Base-by-base conservation (phyloP, 2,329 filamentous ascomycete genomes). In the Lachnellula hyalina region DNA sequence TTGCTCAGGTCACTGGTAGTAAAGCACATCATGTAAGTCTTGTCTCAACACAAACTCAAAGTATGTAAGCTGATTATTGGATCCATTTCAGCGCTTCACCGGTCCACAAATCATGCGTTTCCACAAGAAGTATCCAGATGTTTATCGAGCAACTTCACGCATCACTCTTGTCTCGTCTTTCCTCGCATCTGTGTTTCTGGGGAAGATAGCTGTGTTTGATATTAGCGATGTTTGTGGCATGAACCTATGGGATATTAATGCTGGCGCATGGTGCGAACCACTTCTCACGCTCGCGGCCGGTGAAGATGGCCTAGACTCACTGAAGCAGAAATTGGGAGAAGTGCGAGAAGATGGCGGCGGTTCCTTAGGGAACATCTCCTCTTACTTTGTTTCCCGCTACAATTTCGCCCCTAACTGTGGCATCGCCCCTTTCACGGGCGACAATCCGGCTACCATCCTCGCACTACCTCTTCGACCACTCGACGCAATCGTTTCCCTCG, bases 81-180 rank as follows among this genome's bases (percentile, higher is more conserved):
- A 17, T 17, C 15, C 21, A 11, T 15, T 35, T 23, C 63, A 92
- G 88, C 87, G 94, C 59, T 99, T 99, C 75, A 97, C 93, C 25
- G 94, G 94, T n/a, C 89, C 90, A 3, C 94, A 99, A 72, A 97
- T 99, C 65, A 82, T 96, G 72, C 84, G 92, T 12, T 91, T 96
- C 70, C 86, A 87, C 62, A 81, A 84, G 54, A 89, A 89, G 61
- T 82, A 92, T 61, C 90, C 93, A 1, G 81, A 88, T 4, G 86
- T 90, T 62, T 97, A 97, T 72, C 78, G 81, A 58, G 81, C 83
- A 32, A 96, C 94, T 0, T 79, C 84, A 11, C 85, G 90, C 54
- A 96, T 99, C 68, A 95, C 91, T 2, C 86, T 97, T 46, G 92
- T 96, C 14, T 97, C 93, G 0, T 96, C 93, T 0, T 99, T 96